These are phyloP conservation scores for Pythium graminicola DNA, from an alignment of 352 stramenopile species.

Conservation along the genomic window DNA sequence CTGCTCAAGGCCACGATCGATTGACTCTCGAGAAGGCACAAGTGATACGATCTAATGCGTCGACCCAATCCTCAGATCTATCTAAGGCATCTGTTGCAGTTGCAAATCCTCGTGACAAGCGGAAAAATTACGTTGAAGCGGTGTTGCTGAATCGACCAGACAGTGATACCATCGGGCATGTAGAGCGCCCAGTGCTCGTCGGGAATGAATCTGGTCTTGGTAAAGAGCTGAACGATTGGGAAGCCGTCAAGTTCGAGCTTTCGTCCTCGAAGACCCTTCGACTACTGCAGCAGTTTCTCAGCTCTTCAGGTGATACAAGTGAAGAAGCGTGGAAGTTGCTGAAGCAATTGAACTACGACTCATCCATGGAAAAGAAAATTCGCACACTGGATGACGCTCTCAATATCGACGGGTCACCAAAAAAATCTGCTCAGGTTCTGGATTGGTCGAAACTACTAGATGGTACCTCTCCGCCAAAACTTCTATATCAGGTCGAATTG, in stretches of 20 bases:
- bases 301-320: slow-evolving; percentile 36
- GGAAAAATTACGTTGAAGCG: slow-evolving; percentile 31
- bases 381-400: slow-evolving; percentile 57
- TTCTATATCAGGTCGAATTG: slow-evolving; percentile 26
- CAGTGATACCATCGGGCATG: slow-evolving; percentile 31
- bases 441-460: slow-evolving; percentile 63
- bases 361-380: slow-evolving; percentile 62
- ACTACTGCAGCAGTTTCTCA: slow-evolving; percentile 48
- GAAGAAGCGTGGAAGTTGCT: slow-evolving; percentile 63
- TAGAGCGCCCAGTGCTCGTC: slow-evolving; percentile 17
- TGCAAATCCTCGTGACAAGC: slow-evolving; percentile 22
- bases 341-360: slow-evolving; percentile 57
- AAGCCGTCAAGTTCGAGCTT: slow-evolving; percentile 58
- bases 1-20: slow-evolving; percentile 26
- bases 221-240: slow-evolving; percentile 53
- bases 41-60: slow-evolving; percentile 17
- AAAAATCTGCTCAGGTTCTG: slow-evolving; percentile 26
- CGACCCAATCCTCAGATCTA: background rate
- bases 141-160: slow-evolving; percentile 31
- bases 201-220: slow-evolving; percentile 17
- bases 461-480: slow-evolving; percentile 41
- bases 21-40: slow-evolving; percentile 29
- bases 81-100: slow-evolving; percentile 19
- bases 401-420: slow-evolving; percentile 65
- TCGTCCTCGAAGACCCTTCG: slow-evolving; percentile 24